Conservation (phyloP, 2,329 filamentous ascomycete species). For the Aspergillus proliferans region DNA sequence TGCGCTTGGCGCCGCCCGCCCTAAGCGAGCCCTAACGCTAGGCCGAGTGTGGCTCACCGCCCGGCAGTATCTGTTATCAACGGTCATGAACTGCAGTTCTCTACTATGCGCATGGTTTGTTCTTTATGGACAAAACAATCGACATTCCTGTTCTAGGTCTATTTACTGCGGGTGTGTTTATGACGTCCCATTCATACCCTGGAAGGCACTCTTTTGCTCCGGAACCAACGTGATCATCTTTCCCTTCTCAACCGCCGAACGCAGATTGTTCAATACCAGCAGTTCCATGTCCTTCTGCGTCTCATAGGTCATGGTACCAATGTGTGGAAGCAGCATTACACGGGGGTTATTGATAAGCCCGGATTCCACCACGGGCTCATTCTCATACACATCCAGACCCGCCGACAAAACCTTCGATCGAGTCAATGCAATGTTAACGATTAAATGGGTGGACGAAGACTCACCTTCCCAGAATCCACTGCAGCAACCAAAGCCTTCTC, state of each 20-base stretch:
- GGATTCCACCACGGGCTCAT: slow-evolving; percentile 42
- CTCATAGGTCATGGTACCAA: slow-evolving; percentile 55
- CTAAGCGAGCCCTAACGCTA: slow-evolving; percentile 41
- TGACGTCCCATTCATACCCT: neutral
- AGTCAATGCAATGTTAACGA: neutral
- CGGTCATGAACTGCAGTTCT: neutral
- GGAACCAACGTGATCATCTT: slow-evolving; percentile 55
- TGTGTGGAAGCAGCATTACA: slow-evolving; percentile 54
- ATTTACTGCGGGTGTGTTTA: neutral
- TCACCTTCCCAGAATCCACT: slow-evolving; percentile 40
- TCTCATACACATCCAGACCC: slow-evolving; percentile 44
- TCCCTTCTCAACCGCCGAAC: slow-evolving; percentile 51
- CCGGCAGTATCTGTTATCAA: slow-evolving; percentile 7
- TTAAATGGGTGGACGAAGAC: neutral
- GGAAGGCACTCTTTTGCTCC: slow-evolving; percentile 47
- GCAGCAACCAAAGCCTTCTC: slow-evolving; percentile 43
- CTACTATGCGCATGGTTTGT: neutral
- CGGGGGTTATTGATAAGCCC: slow-evolving; percentile 41
- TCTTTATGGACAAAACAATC: neutral
- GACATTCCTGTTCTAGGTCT: no score
- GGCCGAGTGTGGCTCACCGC: slow-evolving; percentile 20
- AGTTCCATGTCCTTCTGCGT: slow-evolving; percentile 59
- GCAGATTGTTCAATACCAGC: slow-evolving; percentile 53
- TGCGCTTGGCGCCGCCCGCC: slow-evolving; percentile 34
- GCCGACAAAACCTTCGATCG: slow-evolving; percentile 32